A percentile compares a stretch with the other conserved stretches of the same genome.
Conservation (phyloP, 169 alveolate species). For the Babesia divergens region DNA sequence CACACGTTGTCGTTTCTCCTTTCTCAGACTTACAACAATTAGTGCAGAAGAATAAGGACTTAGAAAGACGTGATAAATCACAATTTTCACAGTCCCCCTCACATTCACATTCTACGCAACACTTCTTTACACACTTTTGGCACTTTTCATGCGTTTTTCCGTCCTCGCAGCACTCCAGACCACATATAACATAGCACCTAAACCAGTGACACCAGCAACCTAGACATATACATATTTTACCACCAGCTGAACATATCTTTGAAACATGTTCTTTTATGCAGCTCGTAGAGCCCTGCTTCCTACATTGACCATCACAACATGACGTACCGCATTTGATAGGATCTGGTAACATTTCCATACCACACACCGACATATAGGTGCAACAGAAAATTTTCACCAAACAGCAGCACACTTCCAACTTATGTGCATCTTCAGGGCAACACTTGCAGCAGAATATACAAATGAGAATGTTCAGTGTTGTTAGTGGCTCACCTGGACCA, state of each 20-base stretch:
- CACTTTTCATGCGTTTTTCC: neutral
- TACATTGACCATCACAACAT: too few species aligned
- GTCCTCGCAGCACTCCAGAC: neutral
- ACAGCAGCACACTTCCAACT: too few species aligned
- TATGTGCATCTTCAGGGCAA: neutral
- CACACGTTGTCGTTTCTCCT: neutral
- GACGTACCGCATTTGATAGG: too few species aligned
- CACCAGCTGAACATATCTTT: too few species aligned
- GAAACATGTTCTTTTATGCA: too few species aligned
- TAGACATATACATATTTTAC: too few species aligned
- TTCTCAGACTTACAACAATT: neutral
- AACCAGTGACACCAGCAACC: neutral
- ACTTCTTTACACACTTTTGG: neutral
- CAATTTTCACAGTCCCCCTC: neutral
- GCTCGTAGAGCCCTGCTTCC: too few species aligned
- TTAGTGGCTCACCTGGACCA: too few species aligned
- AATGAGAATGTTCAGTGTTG: too few species aligned
- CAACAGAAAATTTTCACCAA: too few species aligned
- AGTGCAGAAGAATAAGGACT: neutral
- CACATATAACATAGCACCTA: constrained; percentile 15
- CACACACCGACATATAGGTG: too few species aligned
- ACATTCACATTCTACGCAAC: neutral
- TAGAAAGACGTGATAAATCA: neutral
- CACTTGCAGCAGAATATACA: neutral
- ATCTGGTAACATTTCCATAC: too few species aligned